Conservation (phyloP, 164 flowering plant species). For the Cinnamomum chago region DNA sequence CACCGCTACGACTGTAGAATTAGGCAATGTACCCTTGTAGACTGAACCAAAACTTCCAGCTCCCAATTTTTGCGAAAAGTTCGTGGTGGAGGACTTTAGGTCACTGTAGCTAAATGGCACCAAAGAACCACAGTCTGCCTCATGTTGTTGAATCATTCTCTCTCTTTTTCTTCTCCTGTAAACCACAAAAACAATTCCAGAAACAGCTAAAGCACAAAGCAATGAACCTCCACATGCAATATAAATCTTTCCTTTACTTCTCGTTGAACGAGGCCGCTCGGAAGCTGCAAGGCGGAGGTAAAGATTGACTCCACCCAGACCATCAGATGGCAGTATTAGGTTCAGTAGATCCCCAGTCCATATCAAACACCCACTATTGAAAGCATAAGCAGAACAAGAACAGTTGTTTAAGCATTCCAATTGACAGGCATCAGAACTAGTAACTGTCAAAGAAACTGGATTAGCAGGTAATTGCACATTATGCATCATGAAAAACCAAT, state of each 20-base stretch:
- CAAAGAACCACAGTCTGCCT: conserved; percentile 32
- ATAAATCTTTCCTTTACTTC: conserved; percentile 7
- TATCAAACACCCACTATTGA: neutral
- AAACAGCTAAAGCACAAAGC: neutral
- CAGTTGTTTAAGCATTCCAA: conserved; percentile 15
- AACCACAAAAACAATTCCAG: neutral
- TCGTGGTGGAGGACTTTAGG: conserved; percentile 41
- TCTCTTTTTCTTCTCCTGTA: neutral
- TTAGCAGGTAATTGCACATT: conserved; percentile 2
- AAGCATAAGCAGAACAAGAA: conserved; percentile 20
- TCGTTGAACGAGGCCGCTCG: neutral
- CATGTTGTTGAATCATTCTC: neutral
- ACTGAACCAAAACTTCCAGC: conserved; percentile 63
- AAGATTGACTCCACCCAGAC: neutral
- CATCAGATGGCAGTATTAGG: neutral
- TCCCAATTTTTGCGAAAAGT: conserved; percentile 46
- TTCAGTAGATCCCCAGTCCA: neutral
- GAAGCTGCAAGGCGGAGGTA: conserved; percentile 3
- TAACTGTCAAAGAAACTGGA: neutral
- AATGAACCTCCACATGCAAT: conserved; percentile 17
- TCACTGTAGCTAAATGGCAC: conserved; percentile 38
- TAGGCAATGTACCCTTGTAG: conserved; percentile 44
- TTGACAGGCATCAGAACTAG: conserved; percentile 8
- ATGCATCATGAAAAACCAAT: neutral
- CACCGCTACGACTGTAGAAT: conserved; percentile 46